phyloP scores from a whole-genome alignment of 345 rosid species.

The Cardiospermum halicacabum region DNA sequence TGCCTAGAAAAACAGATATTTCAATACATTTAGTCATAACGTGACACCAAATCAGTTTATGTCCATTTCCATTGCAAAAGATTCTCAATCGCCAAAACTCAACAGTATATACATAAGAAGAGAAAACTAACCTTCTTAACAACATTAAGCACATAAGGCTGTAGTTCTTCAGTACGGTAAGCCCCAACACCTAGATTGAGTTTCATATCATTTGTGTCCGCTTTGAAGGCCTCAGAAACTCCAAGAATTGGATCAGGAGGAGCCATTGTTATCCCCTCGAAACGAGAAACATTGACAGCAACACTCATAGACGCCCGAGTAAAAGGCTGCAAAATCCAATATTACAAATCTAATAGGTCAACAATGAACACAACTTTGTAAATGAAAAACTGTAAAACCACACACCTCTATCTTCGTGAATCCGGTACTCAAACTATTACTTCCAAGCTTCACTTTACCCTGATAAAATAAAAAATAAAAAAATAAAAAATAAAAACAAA shows the following conservation, averaged over 20 bases:
- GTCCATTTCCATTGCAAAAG: not conserved
- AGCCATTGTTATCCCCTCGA: conserved; percentile 84
- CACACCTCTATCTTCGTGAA: conserved; percentile 51
- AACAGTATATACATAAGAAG: conserved; percentile 4
- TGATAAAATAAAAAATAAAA: conserved; percentile 16
- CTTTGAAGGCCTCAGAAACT: conserved; percentile 90
- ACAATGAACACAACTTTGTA: not conserved
- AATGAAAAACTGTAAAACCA: not conserved
- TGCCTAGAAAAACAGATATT: conserved; percentile 41
- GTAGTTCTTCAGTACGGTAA: conserved; percentile 86
- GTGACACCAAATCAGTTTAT: not conserved
- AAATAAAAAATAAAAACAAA: not conserved
- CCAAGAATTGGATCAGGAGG: conserved; percentile 99
- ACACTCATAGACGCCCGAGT: conserved; percentile 62
- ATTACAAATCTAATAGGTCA: not conserved
- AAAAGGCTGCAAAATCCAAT: conserved; percentile 46
- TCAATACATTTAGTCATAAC: conserved; percentile 1
- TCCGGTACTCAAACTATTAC: conserved; percentile 17
- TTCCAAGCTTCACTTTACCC: conserved; percentile 65
- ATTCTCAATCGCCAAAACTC: not conserved
- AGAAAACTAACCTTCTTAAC: conserved; percentile 69
- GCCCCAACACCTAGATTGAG: conserved; percentile 99
- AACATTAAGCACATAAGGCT: conserved; percentile 92
- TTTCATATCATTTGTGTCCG: conserved; percentile 69
- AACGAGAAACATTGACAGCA: conserved; percentile 68